phyloP scores from a whole-genome alignment of 192 early-diverging fungal species.

The Linnemannia hyalina region DNA sequence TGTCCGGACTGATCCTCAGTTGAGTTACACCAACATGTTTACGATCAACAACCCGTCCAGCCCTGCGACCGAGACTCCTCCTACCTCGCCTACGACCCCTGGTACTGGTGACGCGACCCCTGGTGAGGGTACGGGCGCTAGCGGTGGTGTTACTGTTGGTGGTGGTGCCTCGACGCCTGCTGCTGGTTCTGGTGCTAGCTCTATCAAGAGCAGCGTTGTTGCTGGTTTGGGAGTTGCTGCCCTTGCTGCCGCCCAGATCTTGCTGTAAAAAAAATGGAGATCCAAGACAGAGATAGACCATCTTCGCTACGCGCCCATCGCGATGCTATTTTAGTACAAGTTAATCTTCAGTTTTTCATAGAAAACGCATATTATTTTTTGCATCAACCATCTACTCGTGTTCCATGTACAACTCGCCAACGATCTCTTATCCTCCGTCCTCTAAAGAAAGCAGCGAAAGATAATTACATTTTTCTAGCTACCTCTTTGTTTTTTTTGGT shows the following conservation, averaged over 20 bases:
- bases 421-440: too few relatives aligned
- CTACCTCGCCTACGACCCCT: not conserved
- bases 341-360: too few relatives aligned
- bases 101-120: not conserved
- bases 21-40: slow-evolving; percentile 58
- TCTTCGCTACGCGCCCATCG: too few relatives aligned
- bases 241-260: slow-evolving; percentile 15
- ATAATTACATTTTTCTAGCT: too few relatives aligned
- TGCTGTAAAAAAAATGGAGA: slow-evolving; percentile 8
- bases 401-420: too few relatives aligned
- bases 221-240: slow-evolving; percentile 17
- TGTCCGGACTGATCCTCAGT: slow-evolving; percentile 41
- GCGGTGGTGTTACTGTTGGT: not conserved
- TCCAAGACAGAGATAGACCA: not conserved
- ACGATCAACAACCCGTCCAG: slow-evolving; percentile 49
- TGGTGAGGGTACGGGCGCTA: not conserved
- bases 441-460: too few relatives aligned
- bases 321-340: too few relatives aligned
- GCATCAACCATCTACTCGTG: too few relatives aligned
- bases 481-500: too few relatives aligned
- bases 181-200: not conserved
- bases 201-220: not conserved
- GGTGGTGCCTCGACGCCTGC: not conserved
- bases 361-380: too few relatives aligned
- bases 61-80: slow-evolving; percentile 6